Base-by-base conservation (phyloP, 805 yeast species). In the Candida namnaoensis region DNA sequence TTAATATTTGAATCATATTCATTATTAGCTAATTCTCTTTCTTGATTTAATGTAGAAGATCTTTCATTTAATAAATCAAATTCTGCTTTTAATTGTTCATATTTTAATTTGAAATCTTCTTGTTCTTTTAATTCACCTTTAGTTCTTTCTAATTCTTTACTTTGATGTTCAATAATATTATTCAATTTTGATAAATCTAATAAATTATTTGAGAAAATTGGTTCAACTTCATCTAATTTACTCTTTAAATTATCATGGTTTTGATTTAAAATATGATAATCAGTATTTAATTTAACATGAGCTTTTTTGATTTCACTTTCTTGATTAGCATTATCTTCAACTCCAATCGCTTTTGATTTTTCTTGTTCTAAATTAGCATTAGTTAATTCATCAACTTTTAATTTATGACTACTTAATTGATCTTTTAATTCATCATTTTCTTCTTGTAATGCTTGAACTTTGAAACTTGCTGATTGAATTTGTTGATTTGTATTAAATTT, bases 381-480 rank as follows among this genome's bases (percentile, higher is more conserved):
- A 25, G 5, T n/a, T 8, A 4, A 10, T 10, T 8, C 28, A 26
- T 26, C 10, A 10, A 26, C 10, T 26, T 26, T 26, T 8, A 10
- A 26, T 26, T 26, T 23, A 35, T 24, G 39, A 39, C 27, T 28
- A 34, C 26, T 13, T 12, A 43, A 28, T 34, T 50, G 39, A 4
- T 39, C 28, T 45, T 52, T 59, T 37, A 64, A 43, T 19, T 46
- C 41, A 3, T 40, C 35, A 32, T 61, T 58, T 41, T 65, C 67
- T 6, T 39, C 26, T 48, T 80, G 85, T 32, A 83, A 61, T 19
- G 52, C 51, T 23, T 58, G 58, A 23, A 82, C 78, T 43, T 71
- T 72, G 15, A 68, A 68, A 48, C 78, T 73, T 0, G 88, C 90
- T 39, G 66, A 62, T 39, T 64, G 67, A 47, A 82, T 80, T 47